Conservation (phyloP, 2,329 filamentous ascomycete species). For the Bipolaris bicolor region DNA sequence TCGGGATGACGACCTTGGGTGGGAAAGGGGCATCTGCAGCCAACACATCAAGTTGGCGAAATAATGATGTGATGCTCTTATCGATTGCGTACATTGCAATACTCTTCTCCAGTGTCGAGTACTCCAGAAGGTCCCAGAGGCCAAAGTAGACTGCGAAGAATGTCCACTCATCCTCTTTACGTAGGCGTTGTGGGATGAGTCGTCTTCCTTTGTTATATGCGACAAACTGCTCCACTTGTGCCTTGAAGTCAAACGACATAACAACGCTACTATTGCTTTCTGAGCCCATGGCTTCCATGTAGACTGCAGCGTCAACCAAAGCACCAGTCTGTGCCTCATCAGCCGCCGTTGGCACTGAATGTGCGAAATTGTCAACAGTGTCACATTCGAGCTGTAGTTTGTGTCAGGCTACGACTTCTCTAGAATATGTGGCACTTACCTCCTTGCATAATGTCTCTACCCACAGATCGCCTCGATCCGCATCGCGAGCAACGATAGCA, state of each 20-base stretch:
- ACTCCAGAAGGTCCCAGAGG: slow-evolving; percentile 47
- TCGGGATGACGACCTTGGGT: slow-evolving; percentile 40
- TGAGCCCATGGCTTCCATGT: slow-evolving; percentile 30
- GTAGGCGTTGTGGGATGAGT: slow-evolving; percentile 26
- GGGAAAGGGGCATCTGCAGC: slow-evolving; percentile 32
- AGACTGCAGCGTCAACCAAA: slow-evolving; percentile 41
- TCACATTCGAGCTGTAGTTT: slow-evolving; percentile 43
- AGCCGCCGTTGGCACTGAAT: slow-evolving; percentile 32
- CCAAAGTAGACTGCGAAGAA: slow-evolving; percentile 49
- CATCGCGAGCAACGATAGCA: slow-evolving; percentile 32
- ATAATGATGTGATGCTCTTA: slow-evolving; percentile 41
- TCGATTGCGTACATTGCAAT: slow-evolving; percentile 40
- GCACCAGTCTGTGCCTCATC: slow-evolving; percentile 32
- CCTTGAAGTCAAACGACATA: slow-evolving; percentile 43
- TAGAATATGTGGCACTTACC: slow-evolving; percentile 33
- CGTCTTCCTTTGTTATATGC: slow-evolving; percentile 29
- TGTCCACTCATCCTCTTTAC: slow-evolving; percentile 36
- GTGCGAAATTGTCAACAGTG: slow-evolving; percentile 47
- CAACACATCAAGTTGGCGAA: slow-evolving; percentile 43
- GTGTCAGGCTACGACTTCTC: slow-evolving; percentile 27
- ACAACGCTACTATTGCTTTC: slow-evolving; percentile 26
- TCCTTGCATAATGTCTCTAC: slow-evolving; percentile 47
- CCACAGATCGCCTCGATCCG: slow-evolving; percentile 43
- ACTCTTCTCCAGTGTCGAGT: slow-evolving; percentile 35
- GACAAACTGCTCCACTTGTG: slow-evolving; percentile 47